Conservation (phyloP, 1,139 yeast species). For the Kluyveromyces marxianus region DNA sequence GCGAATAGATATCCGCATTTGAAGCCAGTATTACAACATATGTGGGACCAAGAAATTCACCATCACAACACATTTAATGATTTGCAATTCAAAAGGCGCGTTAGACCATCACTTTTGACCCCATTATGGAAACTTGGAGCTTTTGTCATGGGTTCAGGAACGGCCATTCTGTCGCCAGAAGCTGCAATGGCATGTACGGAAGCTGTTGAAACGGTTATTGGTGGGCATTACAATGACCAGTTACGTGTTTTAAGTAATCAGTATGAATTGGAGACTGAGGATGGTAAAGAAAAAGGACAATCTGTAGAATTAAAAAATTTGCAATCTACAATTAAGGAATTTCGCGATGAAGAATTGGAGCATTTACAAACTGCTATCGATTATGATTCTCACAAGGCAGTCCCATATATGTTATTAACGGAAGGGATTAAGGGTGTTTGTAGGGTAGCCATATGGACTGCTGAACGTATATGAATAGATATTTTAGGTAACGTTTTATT, state of each 20-base stretch:
- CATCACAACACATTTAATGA: slow-evolving; percentile 82
- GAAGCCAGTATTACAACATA: slow-evolving; percentile 70
- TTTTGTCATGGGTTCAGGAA: slow-evolving; percentile 72
- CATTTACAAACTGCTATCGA: slow-evolving; percentile 91
- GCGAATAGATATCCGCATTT: slow-evolving; percentile 63
- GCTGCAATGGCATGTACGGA: slow-evolving; percentile 99
- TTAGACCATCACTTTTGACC: slow-evolving; percentile 82
- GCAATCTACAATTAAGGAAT: slow-evolving; percentile 58
- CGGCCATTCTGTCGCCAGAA: slow-evolving; percentile 82
- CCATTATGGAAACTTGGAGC: slow-evolving; percentile 96
- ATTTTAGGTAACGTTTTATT: background rate
- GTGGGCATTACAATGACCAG: slow-evolving; percentile 90
- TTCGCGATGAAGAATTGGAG: slow-evolving; percentile 92
- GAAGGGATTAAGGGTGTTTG: slow-evolving; percentile 82
- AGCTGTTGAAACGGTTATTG: slow-evolving; percentile 97
- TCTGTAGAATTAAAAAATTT: slow-evolving; percentile 51
- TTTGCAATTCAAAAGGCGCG: slow-evolving; percentile 68
- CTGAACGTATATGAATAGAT: slow-evolving; percentile 59
- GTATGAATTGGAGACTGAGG: slow-evolving; percentile 41
- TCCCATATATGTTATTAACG: slow-evolving; percentile 81
- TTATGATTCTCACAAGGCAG: slow-evolving; percentile 87
- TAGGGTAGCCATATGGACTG: slow-evolving; percentile 83
- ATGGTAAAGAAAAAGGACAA: slow-evolving; percentile 34
- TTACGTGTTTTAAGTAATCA: slow-evolving; percentile 65
- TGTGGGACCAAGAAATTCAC: slow-evolving; percentile 97